A percentile compares a stretch with the other conserved stretches of the same genome.
Evolutionary conservation across 2,329 filamentous ascomycete species (phyloP).

Genomic region (Pseudocercospora pini-densiflorae): DNA sequence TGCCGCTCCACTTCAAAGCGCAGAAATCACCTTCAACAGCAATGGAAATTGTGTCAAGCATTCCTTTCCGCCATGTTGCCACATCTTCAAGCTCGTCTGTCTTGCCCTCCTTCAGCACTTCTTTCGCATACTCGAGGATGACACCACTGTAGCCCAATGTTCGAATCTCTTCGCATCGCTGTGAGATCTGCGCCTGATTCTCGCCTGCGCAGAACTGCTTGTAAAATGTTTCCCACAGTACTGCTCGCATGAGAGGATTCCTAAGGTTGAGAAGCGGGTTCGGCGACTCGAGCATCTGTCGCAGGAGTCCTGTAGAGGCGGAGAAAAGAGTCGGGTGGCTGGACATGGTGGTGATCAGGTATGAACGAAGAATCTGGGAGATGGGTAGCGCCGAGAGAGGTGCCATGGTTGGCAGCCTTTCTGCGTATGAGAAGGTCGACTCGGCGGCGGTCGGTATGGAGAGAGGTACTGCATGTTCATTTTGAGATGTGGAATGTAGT

Average conservation of each 20-base stretch:
- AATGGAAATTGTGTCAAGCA: conserved; percentile 70
- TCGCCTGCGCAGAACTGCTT: conserved; percentile 90
- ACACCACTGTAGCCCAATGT: conserved; percentile 80
- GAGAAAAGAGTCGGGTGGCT: conserved; percentile 71
- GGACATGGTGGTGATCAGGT: conserved; percentile 71
- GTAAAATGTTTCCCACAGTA: conserved; percentile 85
- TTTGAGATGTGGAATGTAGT: conserved; percentile 21
- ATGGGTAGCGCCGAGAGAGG: conserved; percentile 71
- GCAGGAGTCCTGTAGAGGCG: conserved; percentile 72
- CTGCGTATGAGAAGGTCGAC: not conserved
- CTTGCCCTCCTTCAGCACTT: conserved; percentile 67
- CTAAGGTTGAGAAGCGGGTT: conserved; percentile 69
- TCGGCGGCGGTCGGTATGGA: conserved; percentile 7
- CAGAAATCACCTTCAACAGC: conserved; percentile 58
- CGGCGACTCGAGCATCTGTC: conserved; percentile 70
- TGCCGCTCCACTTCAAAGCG: conserved; percentile 75
- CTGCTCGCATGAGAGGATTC: conserved; percentile 70
- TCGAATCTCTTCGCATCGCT: conserved; percentile 69
- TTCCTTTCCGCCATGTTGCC: conserved; percentile 72
- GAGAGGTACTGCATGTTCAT: conserved; percentile 17
- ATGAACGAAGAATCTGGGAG: conserved; percentile 68
- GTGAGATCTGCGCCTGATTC: conserved; percentile 67
- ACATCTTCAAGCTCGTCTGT: conserved; percentile 66
- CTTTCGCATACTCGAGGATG: conserved; percentile 81
- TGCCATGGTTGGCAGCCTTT: conserved; percentile 21